phyloP scores from a whole-genome alignment of 1,284 basidiomycete species.

The Ceratobasidium sp. region DNA sequence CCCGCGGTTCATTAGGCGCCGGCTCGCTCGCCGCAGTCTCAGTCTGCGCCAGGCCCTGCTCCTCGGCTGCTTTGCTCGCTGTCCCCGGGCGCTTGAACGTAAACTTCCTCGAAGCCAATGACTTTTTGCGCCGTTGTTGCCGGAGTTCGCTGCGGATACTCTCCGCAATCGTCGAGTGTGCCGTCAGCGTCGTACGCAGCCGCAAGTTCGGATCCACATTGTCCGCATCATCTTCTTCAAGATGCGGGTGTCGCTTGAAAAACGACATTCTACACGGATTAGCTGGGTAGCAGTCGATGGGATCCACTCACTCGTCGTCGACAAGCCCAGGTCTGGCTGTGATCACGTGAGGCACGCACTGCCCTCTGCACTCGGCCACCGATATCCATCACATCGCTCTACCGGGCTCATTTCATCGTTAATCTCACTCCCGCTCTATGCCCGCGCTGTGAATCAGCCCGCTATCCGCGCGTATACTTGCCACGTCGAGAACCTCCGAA shows the following conservation, averaged over 20 bases:
- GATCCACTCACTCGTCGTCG: too few species aligned
- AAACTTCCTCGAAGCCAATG: conserved; percentile 39
- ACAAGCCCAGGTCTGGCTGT: too few species aligned
- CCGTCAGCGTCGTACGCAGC: conserved; percentile 85
- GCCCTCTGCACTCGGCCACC: too few species aligned
- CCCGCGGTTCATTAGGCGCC: conserved; percentile 32
- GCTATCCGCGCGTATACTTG: too few species aligned
- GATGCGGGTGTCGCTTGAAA: conserved; percentile 28
- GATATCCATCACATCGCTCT: too few species aligned
- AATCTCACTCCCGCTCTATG: too few species aligned
- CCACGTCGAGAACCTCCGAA: too few species aligned
- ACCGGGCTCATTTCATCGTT: too few species aligned
- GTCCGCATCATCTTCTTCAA: conserved; percentile 18
- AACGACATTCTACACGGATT: too few species aligned
- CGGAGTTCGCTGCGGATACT: conserved; percentile 78
- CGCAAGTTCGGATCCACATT: conserved; percentile 82
- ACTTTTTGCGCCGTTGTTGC: conserved; percentile 64
- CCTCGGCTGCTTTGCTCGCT: conserved; percentile 4
- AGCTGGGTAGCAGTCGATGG: too few species aligned
- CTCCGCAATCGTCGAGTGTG: conserved; percentile 86
- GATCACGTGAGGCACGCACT: too few species aligned
- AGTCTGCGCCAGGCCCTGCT: conserved; percentile 32
- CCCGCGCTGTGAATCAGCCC: too few species aligned
- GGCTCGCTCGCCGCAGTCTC: conserved; percentile 30
- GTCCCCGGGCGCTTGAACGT: conserved; percentile 31